These are phyloP conservation scores for Rhodotorula sp. DNA, from an alignment of 1,284 basidiomycete genomes.

Conservation along the genomic window DNA sequence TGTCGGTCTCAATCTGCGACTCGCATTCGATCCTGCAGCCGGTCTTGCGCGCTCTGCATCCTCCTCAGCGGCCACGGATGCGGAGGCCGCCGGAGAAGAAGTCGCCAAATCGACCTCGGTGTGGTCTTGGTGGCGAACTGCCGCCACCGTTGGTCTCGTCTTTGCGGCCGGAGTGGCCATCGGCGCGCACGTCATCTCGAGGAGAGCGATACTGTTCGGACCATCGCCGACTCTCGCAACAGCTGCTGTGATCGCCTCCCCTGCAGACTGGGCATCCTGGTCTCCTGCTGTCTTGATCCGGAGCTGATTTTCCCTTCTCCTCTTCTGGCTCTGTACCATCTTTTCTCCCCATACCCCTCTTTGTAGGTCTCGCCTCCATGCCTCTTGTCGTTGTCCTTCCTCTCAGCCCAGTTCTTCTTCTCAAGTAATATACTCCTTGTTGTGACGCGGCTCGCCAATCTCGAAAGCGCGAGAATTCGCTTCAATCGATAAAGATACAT, in stretches of 20 bases:
- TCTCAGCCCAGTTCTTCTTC: not conserved
- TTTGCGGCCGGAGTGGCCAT: constrained; percentile 26
- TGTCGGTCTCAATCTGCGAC: constrained; percentile 38
- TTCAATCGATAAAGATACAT: too few species aligned
- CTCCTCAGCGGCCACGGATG: not conserved
- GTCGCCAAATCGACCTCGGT: not conserved
- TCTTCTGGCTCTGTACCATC: not conserved
- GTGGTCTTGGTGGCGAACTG: constrained; percentile 1
- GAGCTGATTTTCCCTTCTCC: not conserved
- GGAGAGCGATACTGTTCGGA: not conserved
- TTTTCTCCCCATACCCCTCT: not conserved
- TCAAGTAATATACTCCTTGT: not conserved
- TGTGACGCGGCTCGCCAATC: not conserved
- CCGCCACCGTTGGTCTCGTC: constrained; percentile 18
- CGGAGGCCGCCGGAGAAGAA: not conserved
- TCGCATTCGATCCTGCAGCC: constrained; percentile 16
- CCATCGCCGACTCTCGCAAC: not conserved
- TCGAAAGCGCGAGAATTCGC: not conserved
- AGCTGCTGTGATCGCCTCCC: not conserved
- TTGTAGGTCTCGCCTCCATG: not conserved
- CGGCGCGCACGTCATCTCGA: not conserved
- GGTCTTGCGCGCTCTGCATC: not conserved
- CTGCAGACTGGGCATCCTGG: not conserved
- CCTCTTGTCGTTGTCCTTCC: not conserved
- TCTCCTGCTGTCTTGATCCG: not conserved